These are phyloP conservation scores for Fraxinus latifolia DNA, from an alignment of 305 asterid species.

Conservation along the genomic window DNA sequence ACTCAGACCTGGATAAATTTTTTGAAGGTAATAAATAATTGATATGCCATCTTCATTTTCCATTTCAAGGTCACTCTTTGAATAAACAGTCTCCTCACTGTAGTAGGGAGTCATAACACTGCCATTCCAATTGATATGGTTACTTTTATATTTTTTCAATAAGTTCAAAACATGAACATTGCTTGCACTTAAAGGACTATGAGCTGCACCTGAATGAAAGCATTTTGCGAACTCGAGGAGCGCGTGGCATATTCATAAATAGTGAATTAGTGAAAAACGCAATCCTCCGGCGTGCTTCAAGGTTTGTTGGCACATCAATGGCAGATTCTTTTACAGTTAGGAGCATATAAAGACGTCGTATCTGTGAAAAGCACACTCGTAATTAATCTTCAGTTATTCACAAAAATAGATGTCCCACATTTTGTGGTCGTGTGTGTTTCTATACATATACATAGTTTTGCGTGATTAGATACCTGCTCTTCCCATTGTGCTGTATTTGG, in stretches of 20 bases:
- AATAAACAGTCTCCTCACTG: conserved; percentile 95
- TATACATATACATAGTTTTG: not conserved
- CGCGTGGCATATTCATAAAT: conserved; percentile 96
- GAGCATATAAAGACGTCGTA: conserved; percentile 91
- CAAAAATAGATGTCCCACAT: conserved; percentile 8
- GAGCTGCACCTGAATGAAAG: conserved; percentile 79
- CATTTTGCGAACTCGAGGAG: conserved; percentile 99
- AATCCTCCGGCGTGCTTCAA: conserved; percentile 95
- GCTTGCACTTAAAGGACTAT: conserved; percentile 19
- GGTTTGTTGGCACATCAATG: conserved; percentile 85
- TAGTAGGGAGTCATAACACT: conserved; percentile 98
- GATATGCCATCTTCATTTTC: conserved; percentile 99
- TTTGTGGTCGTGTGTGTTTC: not conserved
- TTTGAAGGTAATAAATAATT: conserved; percentile 78
- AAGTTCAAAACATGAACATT: not conserved
- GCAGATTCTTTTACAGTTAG: conserved; percentile 97
- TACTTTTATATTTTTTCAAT: conserved; percentile 2
- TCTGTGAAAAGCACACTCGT: conserved; percentile 42
- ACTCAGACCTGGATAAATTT: conserved; percentile 86
- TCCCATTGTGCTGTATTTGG: conserved; percentile 89
- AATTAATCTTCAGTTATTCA: conserved; percentile 10
- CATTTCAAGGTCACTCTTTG: conserved; percentile 94
- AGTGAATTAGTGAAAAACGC: conserved; percentile 91
- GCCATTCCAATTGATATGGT: conserved; percentile 39
- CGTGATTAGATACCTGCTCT: conserved; percentile 68